Conservation (phyloP, 352 stramenopile species). For the Globisporangium abappressorium region DNA sequence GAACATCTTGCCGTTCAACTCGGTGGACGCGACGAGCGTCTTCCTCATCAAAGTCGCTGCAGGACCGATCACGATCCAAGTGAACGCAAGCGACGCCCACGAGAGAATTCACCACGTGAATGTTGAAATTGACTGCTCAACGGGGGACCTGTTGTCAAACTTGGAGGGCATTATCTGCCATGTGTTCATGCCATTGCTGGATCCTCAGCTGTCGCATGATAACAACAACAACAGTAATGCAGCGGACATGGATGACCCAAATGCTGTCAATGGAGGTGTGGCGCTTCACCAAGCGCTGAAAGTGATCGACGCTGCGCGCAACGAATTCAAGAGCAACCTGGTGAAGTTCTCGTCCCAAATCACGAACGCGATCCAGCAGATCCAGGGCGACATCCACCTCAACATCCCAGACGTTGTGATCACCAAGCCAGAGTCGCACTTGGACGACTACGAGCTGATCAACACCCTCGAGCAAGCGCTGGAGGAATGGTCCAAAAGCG, state of each 20-base stretch:
- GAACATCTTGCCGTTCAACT: slow-evolving; percentile 62
- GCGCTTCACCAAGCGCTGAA: slow-evolving; percentile 57
- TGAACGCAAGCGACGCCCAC: slow-evolving; percentile 21
- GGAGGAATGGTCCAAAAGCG: slow-evolving; percentile 92
- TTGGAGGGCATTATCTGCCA: slow-evolving; percentile 86
- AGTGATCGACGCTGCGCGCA: slow-evolving; percentile 79
- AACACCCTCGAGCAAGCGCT: slow-evolving; percentile 89
- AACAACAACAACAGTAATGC: slow-evolving; percentile 17
- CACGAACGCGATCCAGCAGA: slow-evolving; percentile 90
- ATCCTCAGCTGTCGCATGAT: slow-evolving; percentile 54
- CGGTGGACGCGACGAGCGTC: slow-evolving; percentile 55
- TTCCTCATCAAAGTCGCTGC: slow-evolving; percentile 78
- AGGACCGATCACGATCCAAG: slow-evolving; percentile 45
- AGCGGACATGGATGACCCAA: slow-evolving; percentile 6
- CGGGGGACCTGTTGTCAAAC: slow-evolving; percentile 78
- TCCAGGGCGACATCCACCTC: slow-evolving; percentile 93
- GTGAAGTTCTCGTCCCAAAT: slow-evolving; percentile 93
- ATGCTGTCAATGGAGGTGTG: not conserved
- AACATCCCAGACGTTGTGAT: slow-evolving; percentile 91
- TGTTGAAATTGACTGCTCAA: slow-evolving; percentile 87
- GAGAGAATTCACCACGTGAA: slow-evolving; percentile 64
- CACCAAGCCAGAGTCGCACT: slow-evolving; percentile 79
- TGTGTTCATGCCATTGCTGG: slow-evolving; percentile 87
- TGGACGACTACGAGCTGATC: slow-evolving; percentile 86
- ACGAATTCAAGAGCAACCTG: slow-evolving; percentile 89